These are phyloP conservation scores for Pouteria campechiana DNA, from an alignment of 179 eudicot genomes.

Conservation along the genomic window DNA sequence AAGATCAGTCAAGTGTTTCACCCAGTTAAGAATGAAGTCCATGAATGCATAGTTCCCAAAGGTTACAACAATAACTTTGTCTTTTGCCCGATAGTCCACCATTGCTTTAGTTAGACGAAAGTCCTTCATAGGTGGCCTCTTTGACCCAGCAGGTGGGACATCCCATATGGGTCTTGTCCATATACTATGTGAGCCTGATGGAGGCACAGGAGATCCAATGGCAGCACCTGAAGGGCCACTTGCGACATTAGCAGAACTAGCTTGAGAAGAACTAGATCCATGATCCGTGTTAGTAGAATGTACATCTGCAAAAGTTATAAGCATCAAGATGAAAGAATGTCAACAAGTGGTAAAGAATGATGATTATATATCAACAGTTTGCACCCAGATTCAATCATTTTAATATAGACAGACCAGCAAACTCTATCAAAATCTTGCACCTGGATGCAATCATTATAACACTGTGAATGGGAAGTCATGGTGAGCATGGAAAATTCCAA, in stretches of 20 bases:
- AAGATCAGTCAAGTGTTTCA: conserved; percentile 79
- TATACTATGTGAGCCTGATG: conserved; percentile 9
- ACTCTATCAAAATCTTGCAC: background rate
- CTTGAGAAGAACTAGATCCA: conserved; percentile 26
- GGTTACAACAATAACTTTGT: conserved; percentile 70
- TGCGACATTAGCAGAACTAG: conserved; percentile 2
- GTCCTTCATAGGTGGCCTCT: conserved; percentile 59
- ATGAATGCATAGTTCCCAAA: conserved; percentile 98
- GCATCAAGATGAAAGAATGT: background rate
- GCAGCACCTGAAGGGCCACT: too few species aligned
- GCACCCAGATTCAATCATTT: background rate
- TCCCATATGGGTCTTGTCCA: conserved; percentile 41
- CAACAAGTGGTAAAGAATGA: background rate
- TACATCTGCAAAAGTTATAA: conserved; percentile 20
- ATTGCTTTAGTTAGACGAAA: conserved; percentile 71
- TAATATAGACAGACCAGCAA: too few species aligned
- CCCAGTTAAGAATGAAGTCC: conserved; percentile 97
- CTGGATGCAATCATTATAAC: background rate
- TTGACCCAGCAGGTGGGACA: conserved; percentile 37
- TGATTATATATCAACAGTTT: background rate
- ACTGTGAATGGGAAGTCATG: background rate
- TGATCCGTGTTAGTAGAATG: conserved; percentile 10
- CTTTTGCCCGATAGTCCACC: conserved; percentile 67
- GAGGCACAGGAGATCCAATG: conserved; percentile 11
- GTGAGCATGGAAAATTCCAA: too few species aligned